A percentile compares a stretch with the other conserved stretches of the same genome.
These are phyloP conservation scores for Aspergillus carbonarius DNA, from an alignment of 2,329 filamentous ascomycete species.

Conservation along the genomic window DNA sequence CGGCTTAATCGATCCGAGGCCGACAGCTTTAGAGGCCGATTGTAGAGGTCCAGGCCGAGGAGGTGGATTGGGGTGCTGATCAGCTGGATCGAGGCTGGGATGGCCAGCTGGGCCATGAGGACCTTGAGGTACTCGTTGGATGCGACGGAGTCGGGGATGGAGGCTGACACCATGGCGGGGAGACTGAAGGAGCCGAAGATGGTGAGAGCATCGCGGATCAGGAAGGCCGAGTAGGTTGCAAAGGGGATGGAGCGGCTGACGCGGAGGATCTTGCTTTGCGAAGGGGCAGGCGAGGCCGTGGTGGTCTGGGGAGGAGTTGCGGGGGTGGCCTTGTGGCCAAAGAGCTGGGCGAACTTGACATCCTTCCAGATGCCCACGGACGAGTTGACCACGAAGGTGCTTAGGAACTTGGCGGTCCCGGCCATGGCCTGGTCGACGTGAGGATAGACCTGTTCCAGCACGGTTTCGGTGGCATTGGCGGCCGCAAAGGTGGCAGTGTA, in stretches of 20 bases:
- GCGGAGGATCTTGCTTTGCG: constrained; percentile 11
- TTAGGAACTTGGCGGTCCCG: constrained; percentile 62
- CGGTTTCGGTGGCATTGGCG: constrained; percentile 79
- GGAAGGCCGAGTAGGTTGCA: constrained; percentile 60
- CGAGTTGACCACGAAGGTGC: constrained; percentile 40
- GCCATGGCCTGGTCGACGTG: constrained; percentile 57
- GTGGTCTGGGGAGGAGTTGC: constrained; percentile 4
- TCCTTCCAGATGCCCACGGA: constrained; percentile 35
- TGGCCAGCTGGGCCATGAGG: constrained; percentile 65
- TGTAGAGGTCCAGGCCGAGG: constrained; percentile 81
- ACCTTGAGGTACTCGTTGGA: constrained; percentile 22
- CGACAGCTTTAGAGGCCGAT: constrained; percentile 53
- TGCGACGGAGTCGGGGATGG: constrained; percentile 24
- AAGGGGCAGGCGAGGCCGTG: constrained; percentile 4
- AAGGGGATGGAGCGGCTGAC: constrained; percentile 54
- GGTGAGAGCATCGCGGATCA: constrained; percentile 75
- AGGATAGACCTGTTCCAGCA: constrained; percentile 58
- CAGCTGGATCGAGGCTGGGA: constrained; percentile 74
- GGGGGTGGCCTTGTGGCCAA: constrained; percentile 43
- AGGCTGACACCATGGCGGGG: constrained; percentile 21
- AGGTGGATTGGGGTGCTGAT: constrained; percentile 79
- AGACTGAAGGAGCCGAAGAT: constrained; percentile 60
- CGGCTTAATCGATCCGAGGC: constrained; percentile 59
- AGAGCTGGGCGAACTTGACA: constrained; percentile 62
- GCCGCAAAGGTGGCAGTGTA: constrained; percentile 85